Evolutionary conservation across 495 filamentous ascomycete genomes (phyloP).

Genomic region (Aspergillus affinis): DNA sequence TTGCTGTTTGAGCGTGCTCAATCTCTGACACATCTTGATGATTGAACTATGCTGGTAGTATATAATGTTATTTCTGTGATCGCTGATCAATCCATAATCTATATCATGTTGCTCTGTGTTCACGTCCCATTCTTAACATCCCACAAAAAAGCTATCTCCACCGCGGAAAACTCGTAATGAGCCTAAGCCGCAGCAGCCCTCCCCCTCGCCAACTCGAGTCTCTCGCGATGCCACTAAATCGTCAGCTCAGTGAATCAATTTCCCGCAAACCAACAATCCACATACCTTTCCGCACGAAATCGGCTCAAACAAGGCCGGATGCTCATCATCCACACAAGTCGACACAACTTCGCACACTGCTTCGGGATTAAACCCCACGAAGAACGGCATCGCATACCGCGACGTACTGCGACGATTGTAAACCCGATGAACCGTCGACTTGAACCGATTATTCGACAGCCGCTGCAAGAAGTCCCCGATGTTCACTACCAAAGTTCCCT

Average conservation of each 20-base stretch:
- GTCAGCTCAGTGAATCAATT: not conserved
- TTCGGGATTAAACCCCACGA: conserved; percentile 52
- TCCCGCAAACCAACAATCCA: conserved; percentile 18
- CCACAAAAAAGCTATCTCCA: too few species aligned
- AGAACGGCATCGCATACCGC: conserved; percentile 61
- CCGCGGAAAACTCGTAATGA: too few species aligned
- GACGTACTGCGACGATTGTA: conserved; percentile 46
- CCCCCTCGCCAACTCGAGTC: not conserved
- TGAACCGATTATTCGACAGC: conserved; percentile 60
- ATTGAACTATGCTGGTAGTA: not conserved
- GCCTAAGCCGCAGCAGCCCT: not conserved
- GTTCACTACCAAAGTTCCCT: conserved; percentile 63
- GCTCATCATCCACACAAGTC: conserved; percentile 50
- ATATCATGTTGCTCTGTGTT: not conserved
- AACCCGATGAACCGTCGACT: conserved; percentile 60
- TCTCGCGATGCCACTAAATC: conserved; percentile 1
- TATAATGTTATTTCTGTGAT: not conserved
- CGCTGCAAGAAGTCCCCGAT: conserved; percentile 65
- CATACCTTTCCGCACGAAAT: conserved; percentile 53
- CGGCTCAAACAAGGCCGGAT: conserved; percentile 56
- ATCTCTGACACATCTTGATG: not conserved
- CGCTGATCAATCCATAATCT: not conserved
- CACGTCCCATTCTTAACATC: too few species aligned
- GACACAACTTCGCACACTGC: conserved; percentile 48
- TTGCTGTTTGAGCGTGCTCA: not conserved